Evolutionary conservation across 2,329 filamentous ascomycete species (phyloP), one percentile per base, ranked within the genome.

Genomic region (Apiospora marii): DNA sequence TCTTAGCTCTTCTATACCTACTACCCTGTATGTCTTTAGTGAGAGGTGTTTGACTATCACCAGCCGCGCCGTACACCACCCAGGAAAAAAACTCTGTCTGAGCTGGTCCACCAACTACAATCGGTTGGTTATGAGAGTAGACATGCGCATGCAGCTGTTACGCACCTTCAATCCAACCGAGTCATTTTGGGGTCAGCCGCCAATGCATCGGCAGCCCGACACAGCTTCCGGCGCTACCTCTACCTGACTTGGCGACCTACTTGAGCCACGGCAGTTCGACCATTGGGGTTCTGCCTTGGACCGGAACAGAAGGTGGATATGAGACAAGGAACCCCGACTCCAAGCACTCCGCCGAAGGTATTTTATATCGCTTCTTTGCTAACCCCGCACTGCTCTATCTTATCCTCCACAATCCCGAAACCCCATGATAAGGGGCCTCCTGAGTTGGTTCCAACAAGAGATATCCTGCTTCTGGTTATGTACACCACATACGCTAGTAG

Each of bases 241-340:
- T n/a, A 41, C 19, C 19, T 64, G 58, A 41, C 58, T 41, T 64
- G 58, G 34, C 22, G 41, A n/a, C 22, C 7, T 64, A 24, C 1
- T 19, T 19, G 30, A 41, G n/a, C 58, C 34, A 64, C 58, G 58
- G 34, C 34, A 64, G 30, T 24, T 64, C 30, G 37, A 41, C 10
- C 19, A 64, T 41, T 41, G 7, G 58, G 58, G 22, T 34, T n/a
- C 19, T 64, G 58, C 19, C 1, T 19, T 37, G 3, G 7, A 14
- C n/a, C 58, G 34, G 34, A 64, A 41, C 58, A 22, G 58, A 64
- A 34, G 58, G 58, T 64, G 58, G 58, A 41, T 34, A 64, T 64
- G 34, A 41, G 58, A 61, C 16, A 22, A 19, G 22, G 19, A 64
- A 24, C 58, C n/a, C 30, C 34, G 30, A 37, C 34, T n/a, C 34